Evolutionary conservation across 805 yeast genomes (phyloP), one percentile per base, ranked within the genome.

Genomic region (Candida xyloterini): DNA sequence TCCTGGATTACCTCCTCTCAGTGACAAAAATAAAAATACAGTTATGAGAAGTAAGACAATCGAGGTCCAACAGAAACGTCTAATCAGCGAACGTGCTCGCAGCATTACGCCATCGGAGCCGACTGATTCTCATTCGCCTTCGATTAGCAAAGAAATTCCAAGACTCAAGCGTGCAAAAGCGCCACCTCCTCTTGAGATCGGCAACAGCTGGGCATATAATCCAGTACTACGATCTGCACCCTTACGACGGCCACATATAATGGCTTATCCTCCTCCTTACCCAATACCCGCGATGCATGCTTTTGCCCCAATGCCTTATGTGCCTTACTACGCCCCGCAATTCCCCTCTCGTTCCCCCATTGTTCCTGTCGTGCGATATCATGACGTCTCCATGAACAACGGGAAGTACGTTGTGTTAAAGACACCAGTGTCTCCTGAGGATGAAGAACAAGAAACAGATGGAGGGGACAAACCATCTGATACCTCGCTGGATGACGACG

Each of bases 1-100:
- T 7, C 57, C 59, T 5, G 55, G 56, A 2, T 36, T 54, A 20
- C 57, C 55, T 3, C 52, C 53, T 5, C 33, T 53, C 27, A 48
- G 51, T 43, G 47, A 48, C 8, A 46, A 44, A 28, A 47, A 44
- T 26, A 40, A 40, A 30, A 43, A 30, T 8, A 44, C 52, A 3
- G 47, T 53, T 15, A 14, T 45, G 22, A 22, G 38, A 14, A 51
- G 57, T 33, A 52, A 43, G 33, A 46, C 56, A 5, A 53, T 55
- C 2, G 56, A 52, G 31, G 14, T 33, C 14, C 52, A 52, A 29
- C 60, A 55, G 28, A 48, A 45, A 31, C 46, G 45, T 11, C 43
- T 55, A 10, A 55, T 55, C 6, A 35, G 37, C 13, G 42, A 41
- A 27, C 42, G 47, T 18, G 38, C 38, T n/a, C 21, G 34, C 32